Percentiles rank a stretch among this genome's conserved stretches.
These are phyloP conservation scores for Diaporthe ilicicola DNA, from an alignment of 2,329 filamentous ascomycete species.

Conservation along the genomic window DNA sequence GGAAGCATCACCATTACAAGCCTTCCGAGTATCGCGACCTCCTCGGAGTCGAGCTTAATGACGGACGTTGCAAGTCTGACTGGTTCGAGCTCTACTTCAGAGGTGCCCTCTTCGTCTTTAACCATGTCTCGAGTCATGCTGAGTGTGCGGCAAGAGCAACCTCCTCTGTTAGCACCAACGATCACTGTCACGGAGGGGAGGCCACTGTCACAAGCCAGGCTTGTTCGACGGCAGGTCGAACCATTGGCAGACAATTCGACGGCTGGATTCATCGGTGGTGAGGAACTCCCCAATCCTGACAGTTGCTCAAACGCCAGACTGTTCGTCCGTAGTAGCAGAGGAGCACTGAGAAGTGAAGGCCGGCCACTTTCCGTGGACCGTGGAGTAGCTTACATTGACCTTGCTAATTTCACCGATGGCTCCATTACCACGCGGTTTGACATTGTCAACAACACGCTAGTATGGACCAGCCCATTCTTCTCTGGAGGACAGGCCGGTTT, in stretches of 20 bases:
- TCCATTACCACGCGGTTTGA: neutral
- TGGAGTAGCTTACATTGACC: neutral
- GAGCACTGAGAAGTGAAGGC: neutral
- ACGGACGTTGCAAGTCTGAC: neutral
- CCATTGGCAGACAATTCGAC: neutral
- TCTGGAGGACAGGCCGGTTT: neutral
- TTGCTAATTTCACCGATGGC: neutral
- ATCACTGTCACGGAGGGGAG: neutral
- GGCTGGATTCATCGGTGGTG: neutral
- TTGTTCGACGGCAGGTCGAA: neutral
- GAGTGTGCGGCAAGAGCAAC: neutral
- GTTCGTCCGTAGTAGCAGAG: neutral
- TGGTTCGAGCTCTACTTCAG: neutral
- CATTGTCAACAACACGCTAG: neutral
- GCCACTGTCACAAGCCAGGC: neutral
- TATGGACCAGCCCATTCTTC: neutral
- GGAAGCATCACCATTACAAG: neutral
- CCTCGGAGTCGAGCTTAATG: neutral
- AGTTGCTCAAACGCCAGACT: neutral
- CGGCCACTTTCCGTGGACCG: neutral
- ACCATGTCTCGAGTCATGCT: neutral
- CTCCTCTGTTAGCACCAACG: neutral
- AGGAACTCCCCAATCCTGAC: neutral
- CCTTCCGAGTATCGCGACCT: neutral
- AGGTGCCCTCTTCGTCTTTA: neutral